A percentile compares a stretch with the other conserved stretches of the same genome.
These are phyloP conservation scores for Scheffersomyces coipomensis DNA, from an alignment of 805 yeast species.

Conservation along the genomic window DNA sequence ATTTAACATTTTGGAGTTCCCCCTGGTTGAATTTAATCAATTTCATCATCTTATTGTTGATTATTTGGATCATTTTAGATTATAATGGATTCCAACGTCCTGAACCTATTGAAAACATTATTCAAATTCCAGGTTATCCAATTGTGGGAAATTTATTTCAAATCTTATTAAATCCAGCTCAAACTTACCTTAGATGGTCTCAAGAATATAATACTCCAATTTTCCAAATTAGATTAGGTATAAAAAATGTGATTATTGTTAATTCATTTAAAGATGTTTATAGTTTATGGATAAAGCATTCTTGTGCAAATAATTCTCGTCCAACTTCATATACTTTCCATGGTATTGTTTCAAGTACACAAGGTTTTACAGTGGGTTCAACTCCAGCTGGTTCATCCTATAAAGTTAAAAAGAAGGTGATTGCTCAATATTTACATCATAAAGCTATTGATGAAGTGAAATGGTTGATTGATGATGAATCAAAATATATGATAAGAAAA, in stretches of 20 bases:
- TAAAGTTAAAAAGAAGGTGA: slow-evolving; percentile 45
- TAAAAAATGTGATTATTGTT: slow-evolving; percentile 57
- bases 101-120: slow-evolving; percentile 32
- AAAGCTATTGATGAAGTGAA: slow-evolving; percentile 29
- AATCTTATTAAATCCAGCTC: slow-evolving; percentile 48
- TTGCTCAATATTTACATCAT: slow-evolving; percentile 44
- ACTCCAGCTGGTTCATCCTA: slow-evolving; percentile 56
- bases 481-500: slow-evolving; percentile 20
- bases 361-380: slow-evolving; percentile 63
- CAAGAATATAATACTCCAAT: slow-evolving; percentile 39
- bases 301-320: slow-evolving; percentile 60
- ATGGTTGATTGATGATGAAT: slow-evolving; percentile 37
- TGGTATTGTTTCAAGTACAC: slow-evolving; percentile 51
- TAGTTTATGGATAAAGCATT: slow-evolving; percentile 48
- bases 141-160: slow-evolving; percentile 51
- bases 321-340: slow-evolving; percentile 71
- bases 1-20: background rate
- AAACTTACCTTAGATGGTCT: slow-evolving; percentile 45
- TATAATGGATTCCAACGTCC: slow-evolving; percentile 17
- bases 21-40: background rate
- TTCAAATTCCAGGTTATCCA: slow-evolving; percentile 47
- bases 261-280: slow-evolving; percentile 57
- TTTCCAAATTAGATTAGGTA: slow-evolving; percentile 66
- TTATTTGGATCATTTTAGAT: slow-evolving; percentile 10
- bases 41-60: background rate